These are phyloP conservation scores for Vigna angularis DNA, from an alignment of 306 rosid species.

Conservation along the genomic window DNA sequence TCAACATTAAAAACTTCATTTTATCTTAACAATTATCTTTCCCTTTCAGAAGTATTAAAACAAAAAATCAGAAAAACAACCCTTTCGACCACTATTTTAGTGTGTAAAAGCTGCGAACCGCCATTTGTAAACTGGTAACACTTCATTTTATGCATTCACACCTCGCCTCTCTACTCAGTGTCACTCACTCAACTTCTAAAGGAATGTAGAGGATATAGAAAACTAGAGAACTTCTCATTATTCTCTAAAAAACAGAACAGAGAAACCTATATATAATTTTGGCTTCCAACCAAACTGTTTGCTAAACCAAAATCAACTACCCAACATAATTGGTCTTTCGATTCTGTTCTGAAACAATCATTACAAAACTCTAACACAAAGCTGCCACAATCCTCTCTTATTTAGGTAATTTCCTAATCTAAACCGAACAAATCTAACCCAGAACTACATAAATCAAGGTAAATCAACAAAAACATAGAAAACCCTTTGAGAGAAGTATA, in stretches of 20 bases:
- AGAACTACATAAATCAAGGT: not conserved
- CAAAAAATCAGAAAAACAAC: not conserved
- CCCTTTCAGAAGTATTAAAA: not conserved
- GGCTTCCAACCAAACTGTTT: too few relatives aligned
- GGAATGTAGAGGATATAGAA: too few relatives aligned
- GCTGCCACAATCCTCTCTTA: not conserved
- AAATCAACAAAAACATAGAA: slow-evolving; percentile 22
- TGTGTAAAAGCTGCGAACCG: not conserved
- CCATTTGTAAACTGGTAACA: not conserved
- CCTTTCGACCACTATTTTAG: not conserved
- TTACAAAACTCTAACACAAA: not conserved
- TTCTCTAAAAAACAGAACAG: too few relatives aligned
- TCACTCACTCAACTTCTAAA: too few relatives aligned
- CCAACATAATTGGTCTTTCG: too few relatives aligned
- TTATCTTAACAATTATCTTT: not conserved
- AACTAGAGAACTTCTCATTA: too few relatives aligned
- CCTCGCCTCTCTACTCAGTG: too few relatives aligned
- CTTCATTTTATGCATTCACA: too few relatives aligned
- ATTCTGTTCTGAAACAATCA: too few relatives aligned
- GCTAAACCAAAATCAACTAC: too few relatives aligned
- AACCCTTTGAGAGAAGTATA: not conserved
- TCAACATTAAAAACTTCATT: not conserved
- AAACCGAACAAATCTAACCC: not conserved
- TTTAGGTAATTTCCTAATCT: not conserved
- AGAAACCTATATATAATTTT: too few relatives aligned